phyloP scores from a whole-genome alignment of 108 stramenopile genomes.

The Bacterosira constricta region DNA sequence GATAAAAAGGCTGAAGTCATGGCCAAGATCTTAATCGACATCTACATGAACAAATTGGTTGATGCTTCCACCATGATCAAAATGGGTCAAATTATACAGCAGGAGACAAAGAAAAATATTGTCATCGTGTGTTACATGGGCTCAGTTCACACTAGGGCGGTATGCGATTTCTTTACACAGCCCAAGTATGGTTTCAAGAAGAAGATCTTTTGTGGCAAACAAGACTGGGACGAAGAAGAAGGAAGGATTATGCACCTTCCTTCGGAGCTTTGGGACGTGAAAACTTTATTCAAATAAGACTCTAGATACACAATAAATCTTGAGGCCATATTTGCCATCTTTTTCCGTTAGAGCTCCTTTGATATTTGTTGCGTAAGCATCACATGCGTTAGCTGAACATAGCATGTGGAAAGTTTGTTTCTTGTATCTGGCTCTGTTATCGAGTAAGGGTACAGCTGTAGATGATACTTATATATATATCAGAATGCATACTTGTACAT shows the following conservation, averaged over 20 bases:
- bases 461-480: no score
- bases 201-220: constrained; percentile 41
- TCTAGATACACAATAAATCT: neutral
- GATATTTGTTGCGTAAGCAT: no score
- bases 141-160: constrained; percentile 30
- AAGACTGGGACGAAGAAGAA: constrained; percentile 43
- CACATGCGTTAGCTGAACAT: no score
- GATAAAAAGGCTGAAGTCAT: constrained; percentile 33
- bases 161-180: constrained; percentile 27
- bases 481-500: no score
- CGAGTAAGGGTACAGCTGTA: no score
- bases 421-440: no score
- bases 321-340: no score
- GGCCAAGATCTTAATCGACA: constrained; percentile 54
- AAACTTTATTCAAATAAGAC: neutral
- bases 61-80: constrained; percentile 43
- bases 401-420: no score
- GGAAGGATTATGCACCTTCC: constrained; percentile 26
- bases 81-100: constrained; percentile 32
- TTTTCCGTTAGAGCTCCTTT: no score
- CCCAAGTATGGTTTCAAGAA: constrained; percentile 35
- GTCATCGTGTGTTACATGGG: constrained; percentile 47
- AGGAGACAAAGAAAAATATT: constrained; percentile 26
- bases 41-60: constrained; percentile 42
- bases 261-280: constrained; percentile 22